phyloP scores from a whole-genome alignment of 2,329 filamentous ascomycete species.

The Trichoderma simmonsii region DNA sequence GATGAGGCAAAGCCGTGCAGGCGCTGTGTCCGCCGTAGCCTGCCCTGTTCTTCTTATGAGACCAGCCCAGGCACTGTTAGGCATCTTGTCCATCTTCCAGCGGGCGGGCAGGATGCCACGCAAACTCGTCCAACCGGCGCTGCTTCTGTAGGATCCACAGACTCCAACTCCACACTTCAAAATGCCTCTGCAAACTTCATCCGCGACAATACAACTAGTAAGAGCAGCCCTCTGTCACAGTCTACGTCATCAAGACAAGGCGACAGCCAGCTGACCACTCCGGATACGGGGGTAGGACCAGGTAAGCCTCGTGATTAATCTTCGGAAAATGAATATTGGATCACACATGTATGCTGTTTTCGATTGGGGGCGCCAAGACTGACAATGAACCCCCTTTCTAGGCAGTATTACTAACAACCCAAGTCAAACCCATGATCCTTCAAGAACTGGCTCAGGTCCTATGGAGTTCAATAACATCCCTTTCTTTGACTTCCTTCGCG shows the following conservation, averaged over 20 bases:
- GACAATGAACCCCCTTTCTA: neutral
- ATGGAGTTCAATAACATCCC: conserved; percentile 37
- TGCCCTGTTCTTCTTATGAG: conserved; percentile 42
- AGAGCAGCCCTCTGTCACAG: conserved; percentile 28
- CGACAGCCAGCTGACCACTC: conserved; percentile 34
- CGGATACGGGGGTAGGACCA: conserved; percentile 33
- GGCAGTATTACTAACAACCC: conserved; percentile 15
- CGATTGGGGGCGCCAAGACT: neutral
- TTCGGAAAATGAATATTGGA: neutral
- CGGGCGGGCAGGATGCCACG: conserved; percentile 31
- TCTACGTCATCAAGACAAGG: conserved; percentile 30
- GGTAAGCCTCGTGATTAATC: conserved; percentile 21
- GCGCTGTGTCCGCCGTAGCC: conserved; percentile 46
- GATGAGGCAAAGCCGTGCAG: conserved; percentile 54
- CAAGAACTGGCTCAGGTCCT: neutral
- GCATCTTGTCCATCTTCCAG: conserved; percentile 44
- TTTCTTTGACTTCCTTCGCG: conserved; percentile 50
- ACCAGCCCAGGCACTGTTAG: conserved; percentile 40
- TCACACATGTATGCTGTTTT: neutral
- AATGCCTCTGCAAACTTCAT: conserved; percentile 21
- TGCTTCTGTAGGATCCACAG: conserved; percentile 3
- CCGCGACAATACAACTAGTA: conserved; percentile 23
- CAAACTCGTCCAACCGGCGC: neutral
- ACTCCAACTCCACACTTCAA: conserved; percentile 24
- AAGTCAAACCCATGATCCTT: conserved; percentile 12